Evolutionary conservation across 495 filamentous ascomycete genomes (phyloP).

Genomic region (Parmelia sp.): DNA sequence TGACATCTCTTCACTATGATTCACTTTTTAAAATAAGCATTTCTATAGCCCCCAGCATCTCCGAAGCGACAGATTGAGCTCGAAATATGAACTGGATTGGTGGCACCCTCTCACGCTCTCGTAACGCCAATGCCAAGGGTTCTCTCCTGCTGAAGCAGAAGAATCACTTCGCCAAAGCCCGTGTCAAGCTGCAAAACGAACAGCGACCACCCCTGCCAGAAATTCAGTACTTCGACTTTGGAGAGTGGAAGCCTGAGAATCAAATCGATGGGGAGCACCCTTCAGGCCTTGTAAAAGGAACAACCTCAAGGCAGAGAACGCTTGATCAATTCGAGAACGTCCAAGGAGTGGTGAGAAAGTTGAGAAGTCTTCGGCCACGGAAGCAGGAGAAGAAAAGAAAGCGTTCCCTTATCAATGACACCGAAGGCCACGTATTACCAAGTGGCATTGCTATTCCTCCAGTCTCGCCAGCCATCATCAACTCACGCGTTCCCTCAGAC

Average conservation of each 20-base stretch:
- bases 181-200: slow-evolving; percentile 16
- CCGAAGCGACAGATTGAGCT: no score
- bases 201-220: slow-evolving; percentile 1
- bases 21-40: background rate
- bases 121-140: slow-evolving; percentile 20
- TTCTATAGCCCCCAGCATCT: background rate
- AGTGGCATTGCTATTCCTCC: slow-evolving; percentile 3
- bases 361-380: slow-evolving; percentile 17
- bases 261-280: background rate
- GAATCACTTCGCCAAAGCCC: slow-evolving; percentile 27
- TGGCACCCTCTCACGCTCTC: slow-evolving; percentile 24
- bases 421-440: slow-evolving; percentile 2
- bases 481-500: slow-evolving; percentile 1
- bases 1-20: background rate
- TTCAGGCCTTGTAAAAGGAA: background rate
- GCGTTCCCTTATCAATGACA: slow-evolving; percentile 3
- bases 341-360: slow-evolving; percentile 17
- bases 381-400: background rate
- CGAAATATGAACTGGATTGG: slow-evolving; percentile 28
- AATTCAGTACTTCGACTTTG: slow-evolving; percentile 14
- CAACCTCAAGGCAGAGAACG: slow-evolving; percentile 9
- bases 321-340: slow-evolving; percentile 20
- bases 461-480: slow-evolving; percentile 16
- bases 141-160: slow-evolving; percentile 22
- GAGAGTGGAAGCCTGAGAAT: slow-evolving; percentile 9